Base-by-base conservation (phyloP, 2,329 filamentous ascomycete species). In the Talaromyces atroroseus region DNA sequence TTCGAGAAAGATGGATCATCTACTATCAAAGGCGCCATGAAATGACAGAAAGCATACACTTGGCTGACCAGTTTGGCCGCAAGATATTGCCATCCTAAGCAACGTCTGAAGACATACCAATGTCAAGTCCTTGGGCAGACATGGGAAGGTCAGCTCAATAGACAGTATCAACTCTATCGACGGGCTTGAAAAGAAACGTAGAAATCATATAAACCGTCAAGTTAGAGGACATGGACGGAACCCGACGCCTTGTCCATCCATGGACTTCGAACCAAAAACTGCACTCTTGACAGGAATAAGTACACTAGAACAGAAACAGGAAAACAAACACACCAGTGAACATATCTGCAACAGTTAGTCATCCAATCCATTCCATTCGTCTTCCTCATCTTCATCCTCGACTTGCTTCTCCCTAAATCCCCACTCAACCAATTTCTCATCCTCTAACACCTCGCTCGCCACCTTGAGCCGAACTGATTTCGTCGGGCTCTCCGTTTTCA, bases 391-490 rank as follows among this genome's bases (percentile, higher is more conserved):
- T 3, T 56, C 46, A 5, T 49, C 40, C 2, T 56, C 53, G 3
- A 26, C 42, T 4, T 80, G 80, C 6, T 81, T 71, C 68, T 60
- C 69, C 20, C 29, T 52, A 44, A 69, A 63, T 29, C 70, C 71
- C 73, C 85, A 89, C 70, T 83, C 82, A 50, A 82, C 81, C 69
- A 96, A 72, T 62, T 90, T 80, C 64, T 87, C 86, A 69, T 97
- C 92, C 1, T 78, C 80, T 58, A 95, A 72, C 23, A 84, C 82
- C 64, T 92, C 89, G 59, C 78, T 80, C 6, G 16, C 32, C 1
- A 86, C 87, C 65, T 88, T 83, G 60, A 77, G 78, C 65, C 89
- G 82, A 52, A 95, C 84, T 23, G 84, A 81, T 74, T 91, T 94
- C 56, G 85, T 85, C 44, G 82, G 81, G 53, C 87, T 83, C 42